Percentiles rank a stretch among this genome's conserved stretches.
Conservation (phyloP, 352 stramenopile species). For the Pseudoperonospora humuli region DNA sequence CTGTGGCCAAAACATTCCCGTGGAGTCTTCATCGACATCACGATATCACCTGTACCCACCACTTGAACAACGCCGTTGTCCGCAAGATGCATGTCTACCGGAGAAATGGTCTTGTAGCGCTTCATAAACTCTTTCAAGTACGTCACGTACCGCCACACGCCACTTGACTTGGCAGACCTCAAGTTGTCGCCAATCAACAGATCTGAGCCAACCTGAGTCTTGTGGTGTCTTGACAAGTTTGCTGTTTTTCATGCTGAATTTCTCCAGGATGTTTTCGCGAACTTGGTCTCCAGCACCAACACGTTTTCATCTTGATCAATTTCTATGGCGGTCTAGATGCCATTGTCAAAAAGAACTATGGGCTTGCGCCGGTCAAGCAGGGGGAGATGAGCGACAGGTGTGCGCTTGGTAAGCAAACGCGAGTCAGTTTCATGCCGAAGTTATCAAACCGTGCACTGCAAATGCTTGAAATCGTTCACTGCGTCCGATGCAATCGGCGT, state of each 20-base stretch:
- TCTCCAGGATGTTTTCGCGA: too few relatives aligned
- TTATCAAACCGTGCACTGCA: neutral
- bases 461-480: neutral
- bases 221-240: too few relatives aligned
- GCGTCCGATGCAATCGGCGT: neutral
- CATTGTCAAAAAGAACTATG: neutral
- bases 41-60: neutral
- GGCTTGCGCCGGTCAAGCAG: neutral
- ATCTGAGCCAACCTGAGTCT: too few relatives aligned
- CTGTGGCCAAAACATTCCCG: too few relatives aligned
- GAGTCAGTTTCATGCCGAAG: slow-evolving; percentile 1
- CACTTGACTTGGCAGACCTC: slow-evolving; percentile 2
- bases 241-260: too few relatives aligned
- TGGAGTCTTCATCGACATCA: neutral
- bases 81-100: neutral
- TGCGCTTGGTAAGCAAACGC: neutral
- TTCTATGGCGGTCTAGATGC: neutral
- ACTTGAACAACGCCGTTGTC: neutral
- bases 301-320: too few relatives aligned
- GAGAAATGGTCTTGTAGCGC: neutral
- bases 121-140: neutral
- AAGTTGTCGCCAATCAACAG: too few relatives aligned
- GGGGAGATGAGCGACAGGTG: neutral
- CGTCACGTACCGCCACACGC: slow-evolving; percentile 8
- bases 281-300: too few relatives aligned